Conservation (phyloP, 257 asterid species). For the Petunia axillaris region DNA sequence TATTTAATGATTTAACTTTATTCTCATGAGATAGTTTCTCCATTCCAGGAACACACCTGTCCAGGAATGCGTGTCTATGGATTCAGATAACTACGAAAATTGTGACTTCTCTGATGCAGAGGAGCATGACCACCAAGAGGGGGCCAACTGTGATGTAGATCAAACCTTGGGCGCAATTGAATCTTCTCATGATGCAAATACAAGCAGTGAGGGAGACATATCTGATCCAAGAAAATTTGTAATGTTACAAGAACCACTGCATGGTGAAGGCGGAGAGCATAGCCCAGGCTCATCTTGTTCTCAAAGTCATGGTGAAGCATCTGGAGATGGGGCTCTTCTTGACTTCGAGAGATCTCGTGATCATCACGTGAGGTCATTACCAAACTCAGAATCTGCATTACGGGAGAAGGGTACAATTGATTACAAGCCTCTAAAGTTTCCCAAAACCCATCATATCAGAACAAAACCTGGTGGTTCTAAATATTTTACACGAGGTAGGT, state of each 20-base stretch:
- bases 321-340: conserved; percentile 30
- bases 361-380: conserved; percentile 30
- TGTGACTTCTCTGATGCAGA: conserved; percentile 50
- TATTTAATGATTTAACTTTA: background rate
- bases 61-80: conserved; percentile 35
- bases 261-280: conserved; percentile 36
- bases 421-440: conserved; percentile 32
- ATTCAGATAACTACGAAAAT: conserved; percentile 41
- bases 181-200: conserved; percentile 38
- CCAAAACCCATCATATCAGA: conserved; percentile 28
- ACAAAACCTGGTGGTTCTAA: conserved; percentile 31
- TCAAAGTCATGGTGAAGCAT: conserved; percentile 33
- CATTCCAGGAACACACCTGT: conserved; percentile 36
- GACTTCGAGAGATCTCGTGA: conserved; percentile 30
- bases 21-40: conserved; percentile 24
- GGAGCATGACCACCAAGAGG: conserved; percentile 38
- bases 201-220: conserved; percentile 30
- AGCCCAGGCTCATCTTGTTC: conserved; percentile 41
- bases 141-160: conserved; percentile 47
- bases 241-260: conserved; percentile 41
- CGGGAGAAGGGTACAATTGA: conserved; percentile 32
- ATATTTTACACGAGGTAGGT: conserved; percentile 37
- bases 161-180: conserved; percentile 36
- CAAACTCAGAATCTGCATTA: conserved; percentile 30
- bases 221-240: conserved; percentile 30